These are phyloP conservation scores for Botryosphaeria dothidea DNA, from an alignment of 2,329 filamentous ascomycete species.

Conservation along the genomic window DNA sequence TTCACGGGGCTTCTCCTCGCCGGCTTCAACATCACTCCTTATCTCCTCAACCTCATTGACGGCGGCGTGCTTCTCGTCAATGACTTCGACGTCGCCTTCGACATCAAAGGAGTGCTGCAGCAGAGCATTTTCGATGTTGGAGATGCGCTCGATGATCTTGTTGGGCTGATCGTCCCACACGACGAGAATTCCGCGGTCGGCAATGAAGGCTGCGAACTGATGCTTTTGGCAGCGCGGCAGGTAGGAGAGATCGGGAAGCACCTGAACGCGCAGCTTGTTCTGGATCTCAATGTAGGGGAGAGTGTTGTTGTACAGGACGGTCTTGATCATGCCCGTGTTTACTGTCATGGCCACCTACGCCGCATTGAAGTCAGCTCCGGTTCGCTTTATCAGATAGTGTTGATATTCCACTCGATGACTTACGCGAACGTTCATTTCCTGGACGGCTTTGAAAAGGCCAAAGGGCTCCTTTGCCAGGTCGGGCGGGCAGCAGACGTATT, in stretches of 20 bases:
- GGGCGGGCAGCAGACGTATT: constrained; percentile 73
- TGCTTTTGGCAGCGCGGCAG: constrained; percentile 71
- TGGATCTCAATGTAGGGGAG: constrained; percentile 72
- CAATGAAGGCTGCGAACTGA: constrained; percentile 78
- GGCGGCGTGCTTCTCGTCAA: constrained; percentile 52
- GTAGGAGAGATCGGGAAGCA: constrained; percentile 72
- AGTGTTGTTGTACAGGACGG: constrained; percentile 72
- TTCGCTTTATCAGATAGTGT: too few species aligned
- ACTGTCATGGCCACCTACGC: constrained; percentile 74
- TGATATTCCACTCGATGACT: constrained; percentile 24
- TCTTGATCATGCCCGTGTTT: constrained; percentile 77
- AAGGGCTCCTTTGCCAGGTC: constrained; percentile 57
- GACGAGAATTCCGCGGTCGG: constrained; percentile 67
- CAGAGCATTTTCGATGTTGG: constrained; percentile 71
- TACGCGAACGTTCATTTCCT: constrained; percentile 71
- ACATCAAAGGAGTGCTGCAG: constrained; percentile 76
- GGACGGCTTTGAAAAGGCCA: constrained; percentile 64
- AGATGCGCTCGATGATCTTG: constrained; percentile 68
- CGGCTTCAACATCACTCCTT: constrained; percentile 65
- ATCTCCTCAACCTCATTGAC: constrained; percentile 56
- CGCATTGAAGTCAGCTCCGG: constrained; percentile 18
- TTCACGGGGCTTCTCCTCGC: constrained; percentile 64
- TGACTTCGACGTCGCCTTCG: constrained; percentile 52
- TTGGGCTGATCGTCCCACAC: constrained; percentile 82
- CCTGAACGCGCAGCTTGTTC: constrained; percentile 78